Conservation (phyloP, 1,284 basidiomycete genomes). For the Cerrena zonata region DNA sequence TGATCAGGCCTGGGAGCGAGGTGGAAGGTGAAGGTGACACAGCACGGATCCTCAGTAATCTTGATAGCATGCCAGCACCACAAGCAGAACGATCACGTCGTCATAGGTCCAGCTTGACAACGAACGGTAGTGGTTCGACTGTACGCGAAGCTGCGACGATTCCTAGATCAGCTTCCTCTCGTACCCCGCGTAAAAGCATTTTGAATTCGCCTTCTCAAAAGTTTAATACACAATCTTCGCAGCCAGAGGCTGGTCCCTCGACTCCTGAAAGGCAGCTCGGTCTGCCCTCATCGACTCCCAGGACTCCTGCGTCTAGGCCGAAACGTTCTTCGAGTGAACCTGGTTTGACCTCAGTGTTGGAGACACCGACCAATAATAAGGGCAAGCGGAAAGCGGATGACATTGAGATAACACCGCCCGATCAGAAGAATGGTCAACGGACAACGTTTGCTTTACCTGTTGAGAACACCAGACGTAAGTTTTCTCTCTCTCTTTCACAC, state of each 20-base stretch:
- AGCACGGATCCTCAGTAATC: constrained; percentile 15
- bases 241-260: constrained; percentile 24
- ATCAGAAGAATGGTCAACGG: constrained; percentile 31
- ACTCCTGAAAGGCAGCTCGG: constrained; percentile 15
- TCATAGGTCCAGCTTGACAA: constrained; percentile 19
- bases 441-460: constrained; percentile 37
- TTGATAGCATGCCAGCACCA: too few species aligned
- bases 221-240: constrained; percentile 15
- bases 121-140: constrained; percentile 7
- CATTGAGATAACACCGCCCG: constrained; percentile 43
- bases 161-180: constrained; percentile 11
- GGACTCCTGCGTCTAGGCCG: constrained; percentile 13
- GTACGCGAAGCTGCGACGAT: constrained; percentile 16
- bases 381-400: constrained; percentile 52
- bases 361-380: constrained; percentile 28
- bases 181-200: constrained; percentile 18
- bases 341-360: constrained; percentile 19
- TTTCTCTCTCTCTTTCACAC: not conserved
- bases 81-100: too few species aligned
- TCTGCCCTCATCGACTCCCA: constrained; percentile 11
- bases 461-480: constrained; percentile 45
- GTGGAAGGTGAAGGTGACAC: constrained; percentile 14
- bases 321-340: constrained; percentile 26
- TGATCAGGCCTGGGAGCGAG: constrained; percentile 12
- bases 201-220: constrained; percentile 9